Conservation (phyloP, 2,329 filamentous ascomycete genomes). For the Fragosphaeria purpurea region DNA sequence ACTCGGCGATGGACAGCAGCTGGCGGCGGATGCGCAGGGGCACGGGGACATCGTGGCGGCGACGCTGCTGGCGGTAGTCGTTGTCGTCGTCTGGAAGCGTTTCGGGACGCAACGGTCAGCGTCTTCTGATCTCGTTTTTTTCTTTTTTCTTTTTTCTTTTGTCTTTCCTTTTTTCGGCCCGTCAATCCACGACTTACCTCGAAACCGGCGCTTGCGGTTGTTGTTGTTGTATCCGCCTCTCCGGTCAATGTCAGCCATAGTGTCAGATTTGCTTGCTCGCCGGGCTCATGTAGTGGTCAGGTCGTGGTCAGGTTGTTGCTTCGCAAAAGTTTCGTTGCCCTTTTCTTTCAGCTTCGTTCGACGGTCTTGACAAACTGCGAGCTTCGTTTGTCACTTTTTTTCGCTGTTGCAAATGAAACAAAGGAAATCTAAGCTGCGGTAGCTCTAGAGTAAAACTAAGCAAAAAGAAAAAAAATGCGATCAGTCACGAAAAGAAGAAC, state of each 20-base stretch:
- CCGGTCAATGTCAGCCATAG: constrained; percentile 49
- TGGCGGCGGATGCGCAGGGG: constrained; percentile 66
- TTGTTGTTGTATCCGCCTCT: constrained; percentile 24
- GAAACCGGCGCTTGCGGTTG: constrained; percentile 62
- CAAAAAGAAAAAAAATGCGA: too few species aligned
- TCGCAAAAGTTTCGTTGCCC: too few species aligned
- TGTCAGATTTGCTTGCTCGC: background rate
- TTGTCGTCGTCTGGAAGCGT: constrained; percentile 61
- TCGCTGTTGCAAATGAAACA: too few species aligned
- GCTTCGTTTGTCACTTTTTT: too few species aligned
- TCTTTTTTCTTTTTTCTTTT: too few species aligned
- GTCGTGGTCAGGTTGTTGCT: too few species aligned
- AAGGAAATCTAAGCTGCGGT: too few species aligned
- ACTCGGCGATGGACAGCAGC: constrained; percentile 72
- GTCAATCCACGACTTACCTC: constrained; percentile 49
- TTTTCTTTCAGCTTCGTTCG: too few species aligned
- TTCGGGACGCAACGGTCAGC: constrained; percentile 3
- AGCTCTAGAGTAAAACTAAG: too few species aligned
- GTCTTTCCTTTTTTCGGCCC: background rate
- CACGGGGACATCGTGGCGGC: constrained; percentile 60
- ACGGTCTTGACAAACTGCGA: too few species aligned
- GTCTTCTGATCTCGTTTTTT: background rate
- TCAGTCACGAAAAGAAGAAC: too few species aligned
- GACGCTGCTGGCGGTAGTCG: constrained; percentile 62
- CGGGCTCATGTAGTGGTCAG: too few species aligned